These are phyloP conservation scores for Melampsora larici-populina DNA, from an alignment of 1,284 basidiomycete genomes.

Conservation along the genomic window DNA sequence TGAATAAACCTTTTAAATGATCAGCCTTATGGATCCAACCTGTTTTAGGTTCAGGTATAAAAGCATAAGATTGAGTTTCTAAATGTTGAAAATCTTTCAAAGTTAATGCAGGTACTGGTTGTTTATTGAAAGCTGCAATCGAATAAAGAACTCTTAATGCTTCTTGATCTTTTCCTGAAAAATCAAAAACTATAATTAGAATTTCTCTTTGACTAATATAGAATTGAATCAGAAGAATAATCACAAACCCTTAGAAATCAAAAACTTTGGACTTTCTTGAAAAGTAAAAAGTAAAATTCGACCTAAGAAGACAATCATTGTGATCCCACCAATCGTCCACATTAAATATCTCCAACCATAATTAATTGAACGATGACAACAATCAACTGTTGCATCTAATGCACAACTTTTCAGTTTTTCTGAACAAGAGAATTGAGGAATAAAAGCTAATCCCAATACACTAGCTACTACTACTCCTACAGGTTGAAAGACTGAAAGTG, in stretches of 20 bases:
- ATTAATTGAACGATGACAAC: neutral
- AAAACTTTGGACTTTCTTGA: slow-evolving; percentile 12
- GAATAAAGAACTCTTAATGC: neutral
- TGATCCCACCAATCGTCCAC: neutral
- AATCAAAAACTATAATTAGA: neutral
- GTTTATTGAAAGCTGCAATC: slow-evolving; percentile 1
- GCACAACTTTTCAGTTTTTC: neutral
- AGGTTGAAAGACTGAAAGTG: slow-evolving; percentile 3
- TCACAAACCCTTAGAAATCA: neutral
- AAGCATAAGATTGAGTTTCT: neutral
- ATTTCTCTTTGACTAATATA: no score
- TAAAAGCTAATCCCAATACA: neutral
- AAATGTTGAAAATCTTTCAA: neutral
- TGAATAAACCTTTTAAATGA: neutral
- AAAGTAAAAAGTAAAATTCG: neutral
- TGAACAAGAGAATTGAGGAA: neutral
- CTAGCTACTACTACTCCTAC: neutral
- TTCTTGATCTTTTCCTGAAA: slow-evolving; percentile 4
- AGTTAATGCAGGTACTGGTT: neutral
- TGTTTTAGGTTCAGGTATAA: neutral
- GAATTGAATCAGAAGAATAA: neutral
- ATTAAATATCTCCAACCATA: slow-evolving; percentile 5
- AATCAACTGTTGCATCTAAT: neutral
- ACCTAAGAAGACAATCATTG: neutral
- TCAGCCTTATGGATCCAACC: neutral